Evolutionary conservation across 768 basidiomycete species (phyloP).

Genomic region (Kwoniella dejecticola): DNA sequence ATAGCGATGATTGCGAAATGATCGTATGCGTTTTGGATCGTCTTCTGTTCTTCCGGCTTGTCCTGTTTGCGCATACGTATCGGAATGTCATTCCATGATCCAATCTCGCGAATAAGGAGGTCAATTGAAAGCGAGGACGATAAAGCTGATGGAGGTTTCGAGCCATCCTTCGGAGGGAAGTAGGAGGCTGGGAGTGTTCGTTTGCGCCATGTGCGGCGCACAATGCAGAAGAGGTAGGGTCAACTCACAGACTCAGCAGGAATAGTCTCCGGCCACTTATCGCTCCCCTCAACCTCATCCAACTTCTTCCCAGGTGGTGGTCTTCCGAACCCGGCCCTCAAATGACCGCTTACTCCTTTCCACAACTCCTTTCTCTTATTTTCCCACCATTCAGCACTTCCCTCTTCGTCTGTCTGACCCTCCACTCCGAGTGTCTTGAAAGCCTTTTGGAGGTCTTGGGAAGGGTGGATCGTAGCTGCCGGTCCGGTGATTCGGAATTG

Average conservation of each 20-base stretch:
- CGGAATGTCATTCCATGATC: too few species aligned
- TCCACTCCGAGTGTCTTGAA: constrained; percentile 32
- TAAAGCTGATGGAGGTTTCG: too few species aligned
- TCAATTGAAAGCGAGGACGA: too few species aligned
- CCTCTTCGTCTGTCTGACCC: constrained; percentile 30
- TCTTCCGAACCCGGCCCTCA: constrained; percentile 51
- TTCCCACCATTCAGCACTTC: constrained; percentile 45
- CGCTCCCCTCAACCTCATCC: constrained; percentile 30
- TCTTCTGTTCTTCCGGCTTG: constrained; percentile 40
- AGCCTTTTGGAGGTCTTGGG: constrained; percentile 6
- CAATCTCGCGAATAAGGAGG: too few species aligned
- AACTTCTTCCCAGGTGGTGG: constrained; percentile 50
- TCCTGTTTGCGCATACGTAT: too few species aligned
- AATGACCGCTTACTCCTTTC: constrained; percentile 49
- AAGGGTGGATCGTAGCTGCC: constrained; percentile 34
- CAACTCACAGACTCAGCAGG: constrained; percentile 46
- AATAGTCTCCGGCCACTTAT: constrained; percentile 48
- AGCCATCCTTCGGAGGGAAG: too few species aligned
- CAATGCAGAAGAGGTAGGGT: too few species aligned
- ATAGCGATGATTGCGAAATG: constrained; percentile 52
- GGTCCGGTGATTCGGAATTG: constrained; percentile 52
- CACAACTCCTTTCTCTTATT: constrained; percentile 42
- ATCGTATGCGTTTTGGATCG: constrained; percentile 37
- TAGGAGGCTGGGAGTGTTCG: too few species aligned
- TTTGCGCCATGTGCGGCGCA: too few species aligned